phyloP scores from a whole-genome alignment of 352 stramenopile species.

The Peronospora farinosa region DNA sequence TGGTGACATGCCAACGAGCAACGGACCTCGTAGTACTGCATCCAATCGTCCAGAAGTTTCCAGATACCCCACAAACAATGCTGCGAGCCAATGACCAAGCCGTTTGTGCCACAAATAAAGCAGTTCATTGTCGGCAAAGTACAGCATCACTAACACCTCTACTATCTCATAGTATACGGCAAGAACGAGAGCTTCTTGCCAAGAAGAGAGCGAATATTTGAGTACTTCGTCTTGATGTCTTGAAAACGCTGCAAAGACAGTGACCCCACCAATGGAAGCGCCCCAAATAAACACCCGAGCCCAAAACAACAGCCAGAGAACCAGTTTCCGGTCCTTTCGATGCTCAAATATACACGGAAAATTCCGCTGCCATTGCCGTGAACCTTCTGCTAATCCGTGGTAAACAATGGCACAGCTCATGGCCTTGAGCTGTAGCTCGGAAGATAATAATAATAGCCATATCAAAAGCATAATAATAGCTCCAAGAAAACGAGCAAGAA shows the following conservation, averaged over 20 bases:
- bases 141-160: conserved; percentile 52
- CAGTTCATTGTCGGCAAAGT: conserved; percentile 40
- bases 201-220: background rate
- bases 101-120: conserved; percentile 40
- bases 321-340: conserved; percentile 30
- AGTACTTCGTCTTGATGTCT: conserved; percentile 1
- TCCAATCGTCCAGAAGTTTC: conserved; percentile 25
- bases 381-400: conserved; percentile 34
- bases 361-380: conserved; percentile 29
- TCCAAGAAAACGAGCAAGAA: conserved; percentile 38
- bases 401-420: conserved; percentile 39
- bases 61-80: conserved; percentile 26
- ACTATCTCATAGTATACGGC: conserved; percentile 42
- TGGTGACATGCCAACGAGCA: conserved; percentile 27
- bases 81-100: conserved; percentile 32
- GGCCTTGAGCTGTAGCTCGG: conserved; percentile 39
- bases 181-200: conserved; percentile 14
- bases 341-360: conserved; percentile 34
- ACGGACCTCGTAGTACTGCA: conserved; percentile 10
- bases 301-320: conserved; percentile 51
- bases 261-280: conserved; percentile 33
- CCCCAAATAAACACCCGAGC: conserved; percentile 62
- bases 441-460: conserved; percentile 31
- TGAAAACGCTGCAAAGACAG: conserved; percentile 6
- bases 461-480: conserved; percentile 32